Conservation (phyloP, 768 basidiomycete genomes). For the Rossbeevera mucosa region DNA sequence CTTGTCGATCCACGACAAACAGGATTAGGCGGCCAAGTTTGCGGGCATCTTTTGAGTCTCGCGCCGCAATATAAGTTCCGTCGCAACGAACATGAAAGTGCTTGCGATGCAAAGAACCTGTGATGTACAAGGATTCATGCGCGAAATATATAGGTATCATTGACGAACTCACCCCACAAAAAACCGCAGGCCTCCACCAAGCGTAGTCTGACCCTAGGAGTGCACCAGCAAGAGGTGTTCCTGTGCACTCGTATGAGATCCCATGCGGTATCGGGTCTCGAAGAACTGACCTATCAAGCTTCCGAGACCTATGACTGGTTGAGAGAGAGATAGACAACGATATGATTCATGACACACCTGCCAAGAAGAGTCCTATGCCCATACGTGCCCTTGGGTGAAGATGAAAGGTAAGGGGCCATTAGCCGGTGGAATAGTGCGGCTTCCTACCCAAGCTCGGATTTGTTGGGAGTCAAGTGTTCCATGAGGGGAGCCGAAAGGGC, state of each 20-base stretch:
- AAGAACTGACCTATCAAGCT: conserved; percentile 19
- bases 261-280: conserved; percentile 5
- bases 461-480: conserved; percentile 37
- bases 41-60: background rate
- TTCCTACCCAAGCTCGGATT: conserved; percentile 46
- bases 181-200: conserved; percentile 56
- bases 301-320: conserved; percentile 19
- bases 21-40: background rate
- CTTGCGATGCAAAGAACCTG: conserved; percentile 19
- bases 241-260: conserved; percentile 28
- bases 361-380: conserved; percentile 46
- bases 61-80: conserved; percentile 8
- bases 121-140: conserved; percentile 1
- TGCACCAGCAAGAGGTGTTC: conserved; percentile 53
- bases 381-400: conserved; percentile 32
- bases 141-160: background rate
- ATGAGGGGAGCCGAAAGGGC: conserved; percentile 41
- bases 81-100: conserved; percentile 9
- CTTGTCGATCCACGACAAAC: background rate
- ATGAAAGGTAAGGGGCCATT: background rate
- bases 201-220: conserved; percentile 45
- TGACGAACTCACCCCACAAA: conserved; percentile 37
- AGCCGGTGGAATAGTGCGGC: background rate
- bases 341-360: conserved; percentile 30
- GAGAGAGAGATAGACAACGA: background rate